These are phyloP conservation scores for Lactifluus subvellereus DNA, from an alignment of 768 basidiomycete species.

Conservation along the genomic window DNA sequence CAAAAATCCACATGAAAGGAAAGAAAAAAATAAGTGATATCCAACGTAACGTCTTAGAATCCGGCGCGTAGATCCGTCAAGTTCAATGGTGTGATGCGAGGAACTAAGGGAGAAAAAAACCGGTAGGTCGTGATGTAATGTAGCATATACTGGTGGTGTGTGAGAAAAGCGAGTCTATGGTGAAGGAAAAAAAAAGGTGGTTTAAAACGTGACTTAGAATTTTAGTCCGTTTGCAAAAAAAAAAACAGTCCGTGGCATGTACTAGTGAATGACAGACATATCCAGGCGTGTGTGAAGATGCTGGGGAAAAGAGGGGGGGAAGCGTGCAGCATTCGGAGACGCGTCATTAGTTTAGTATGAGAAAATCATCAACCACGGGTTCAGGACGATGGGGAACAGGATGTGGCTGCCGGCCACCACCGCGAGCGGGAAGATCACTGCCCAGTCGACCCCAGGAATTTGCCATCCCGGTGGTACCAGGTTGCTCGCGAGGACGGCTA, in stretches of 20 bases:
- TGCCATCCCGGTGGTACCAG: conserved; percentile 60
- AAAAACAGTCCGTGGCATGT: too few species aligned
- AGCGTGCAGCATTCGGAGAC: neutral
- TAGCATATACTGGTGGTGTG: too few species aligned
- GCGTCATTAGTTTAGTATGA: conserved; percentile 37
- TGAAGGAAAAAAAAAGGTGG: too few species aligned
- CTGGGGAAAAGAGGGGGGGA: neutral
- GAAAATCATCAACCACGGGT: conserved; percentile 88
- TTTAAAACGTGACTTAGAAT: too few species aligned
- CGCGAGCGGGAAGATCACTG: conserved; percentile 68
- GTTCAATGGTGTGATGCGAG: too few species aligned
- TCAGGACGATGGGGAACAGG: conserved; percentile 77
- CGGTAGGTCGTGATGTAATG: too few species aligned
- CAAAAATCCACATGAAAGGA: too few species aligned
- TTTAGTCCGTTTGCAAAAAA: too few species aligned
- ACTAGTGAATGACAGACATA: neutral
- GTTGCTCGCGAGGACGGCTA: conserved; percentile 49
- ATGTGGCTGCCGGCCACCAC: conserved; percentile 63
- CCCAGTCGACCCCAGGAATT: conserved; percentile 60
- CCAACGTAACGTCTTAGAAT: neutral
- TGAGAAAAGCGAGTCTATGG: too few species aligned
- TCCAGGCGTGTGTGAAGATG: neutral
- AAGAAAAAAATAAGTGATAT: neutral
- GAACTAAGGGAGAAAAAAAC: too few species aligned
- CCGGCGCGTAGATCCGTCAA: too few species aligned